Conservation (phyloP, 1,284 basidiomycete species). For the Flammula alnicola region DNA sequence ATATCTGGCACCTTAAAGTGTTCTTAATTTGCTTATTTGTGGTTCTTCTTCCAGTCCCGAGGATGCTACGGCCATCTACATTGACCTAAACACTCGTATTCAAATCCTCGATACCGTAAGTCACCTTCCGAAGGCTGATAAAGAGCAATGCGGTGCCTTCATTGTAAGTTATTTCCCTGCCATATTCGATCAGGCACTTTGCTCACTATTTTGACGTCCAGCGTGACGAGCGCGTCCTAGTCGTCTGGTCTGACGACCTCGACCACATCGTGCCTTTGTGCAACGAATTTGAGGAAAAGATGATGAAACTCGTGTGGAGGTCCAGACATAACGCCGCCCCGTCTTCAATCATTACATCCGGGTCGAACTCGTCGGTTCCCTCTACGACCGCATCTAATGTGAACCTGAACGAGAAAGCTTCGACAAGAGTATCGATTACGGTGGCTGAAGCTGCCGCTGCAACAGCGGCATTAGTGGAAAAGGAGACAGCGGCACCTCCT, state of each 20-base stretch:
- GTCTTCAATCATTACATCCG: slow-evolving; percentile 42
- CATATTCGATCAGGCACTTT: slow-evolving; percentile 11
- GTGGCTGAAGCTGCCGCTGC: slow-evolving; percentile 31
- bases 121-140: slow-evolving; percentile 71
- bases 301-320: slow-evolving; percentile 84
- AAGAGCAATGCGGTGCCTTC: slow-evolving; percentile 86
- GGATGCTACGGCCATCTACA: slow-evolving; percentile 55
- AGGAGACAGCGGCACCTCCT: slow-evolving; percentile 30
- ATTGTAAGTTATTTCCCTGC: slow-evolving; percentile 52
- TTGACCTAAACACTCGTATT: slow-evolving; percentile 63
- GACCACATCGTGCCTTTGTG: slow-evolving; percentile 69
- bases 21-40: slow-evolving; percentile 5
- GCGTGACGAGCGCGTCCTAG: slow-evolving; percentile 75
- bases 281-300: slow-evolving; percentile 72
- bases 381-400: slow-evolving; percentile 55
- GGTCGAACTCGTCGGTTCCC: slow-evolving; percentile 40
- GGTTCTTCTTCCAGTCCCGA: slow-evolving; percentile 46
- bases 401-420: slow-evolving; percentile 50
- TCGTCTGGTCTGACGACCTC: slow-evolving; percentile 80
- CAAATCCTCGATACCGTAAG: slow-evolving; percentile 69
- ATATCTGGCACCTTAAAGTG: not conserved
- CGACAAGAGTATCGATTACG: slow-evolving; percentile 24
- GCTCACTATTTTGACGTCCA: slow-evolving; percentile 27
- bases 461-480: slow-evolving; percentile 36
- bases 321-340: slow-evolving; percentile 43